These are phyloP conservation scores for Paraurostyla sp. DNA, from an alignment of 73 alveolate genomes.

Conservation along the genomic window DNA sequence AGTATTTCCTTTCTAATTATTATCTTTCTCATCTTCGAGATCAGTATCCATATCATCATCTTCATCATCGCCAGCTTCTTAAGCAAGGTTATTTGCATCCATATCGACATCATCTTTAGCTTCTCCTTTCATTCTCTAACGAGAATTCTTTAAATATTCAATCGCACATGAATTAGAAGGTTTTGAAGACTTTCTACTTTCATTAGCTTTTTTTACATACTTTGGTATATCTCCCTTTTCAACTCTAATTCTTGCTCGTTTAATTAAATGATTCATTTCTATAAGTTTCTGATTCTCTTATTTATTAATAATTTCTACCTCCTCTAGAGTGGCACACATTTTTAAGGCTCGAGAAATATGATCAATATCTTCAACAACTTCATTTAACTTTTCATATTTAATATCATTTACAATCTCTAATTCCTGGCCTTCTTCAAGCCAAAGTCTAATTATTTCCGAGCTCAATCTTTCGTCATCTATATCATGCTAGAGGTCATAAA, in stretches of 20 bases:
- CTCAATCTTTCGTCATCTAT: not conserved
- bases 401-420: slow-evolving; percentile 5
- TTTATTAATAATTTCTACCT: not conserved
- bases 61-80: not conserved
- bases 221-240: not conserved
- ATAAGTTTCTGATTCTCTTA: not conserved
- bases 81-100: not conserved
- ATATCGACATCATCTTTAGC: slow-evolving; percentile 6
- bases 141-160: not conserved
- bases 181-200: not conserved
- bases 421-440: slow-evolving; percentile 55
- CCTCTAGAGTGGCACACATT: slow-evolving; percentile 10
- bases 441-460: not conserved
- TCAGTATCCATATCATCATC: slow-evolving; percentile 48
- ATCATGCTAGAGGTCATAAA: not conserved
- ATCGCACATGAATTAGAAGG: not conserved
- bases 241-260: not conserved
- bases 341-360: slow-evolving; percentile 27
- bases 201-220: not conserved
- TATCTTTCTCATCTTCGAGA: slow-evolving; percentile 2
- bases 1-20: not conserved
- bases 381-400: slow-evolving; percentile 34
- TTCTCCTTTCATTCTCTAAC: not conserved
- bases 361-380: slow-evolving; percentile 28
- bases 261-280: not conserved